These are phyloP conservation scores for Xylaria castorea DNA, from an alignment of 495 filamentous ascomycete species.

Conservation along the genomic window DNA sequence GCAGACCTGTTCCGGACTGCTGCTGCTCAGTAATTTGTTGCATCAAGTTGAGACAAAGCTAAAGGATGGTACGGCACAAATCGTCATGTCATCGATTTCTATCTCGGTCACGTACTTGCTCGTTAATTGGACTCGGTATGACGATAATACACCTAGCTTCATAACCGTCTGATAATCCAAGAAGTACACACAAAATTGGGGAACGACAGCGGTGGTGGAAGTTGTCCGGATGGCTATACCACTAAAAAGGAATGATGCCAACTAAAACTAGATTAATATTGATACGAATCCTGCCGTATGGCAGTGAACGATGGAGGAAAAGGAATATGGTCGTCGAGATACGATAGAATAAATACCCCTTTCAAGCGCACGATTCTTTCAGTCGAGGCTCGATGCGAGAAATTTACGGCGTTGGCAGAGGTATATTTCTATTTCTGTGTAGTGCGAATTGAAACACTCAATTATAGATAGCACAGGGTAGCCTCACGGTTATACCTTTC, in stretches of 20 bases:
- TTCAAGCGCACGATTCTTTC: background rate
- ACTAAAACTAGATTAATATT: conserved; percentile 23
- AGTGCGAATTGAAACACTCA: background rate
- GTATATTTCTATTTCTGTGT: background rate
- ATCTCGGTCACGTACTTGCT: background rate
- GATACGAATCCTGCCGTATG: background rate
- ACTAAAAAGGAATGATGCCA: background rate
- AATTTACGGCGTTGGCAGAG: background rate
- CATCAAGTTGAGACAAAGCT: background rate
- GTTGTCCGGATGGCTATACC: conserved; percentile 1
- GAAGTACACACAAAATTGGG: background rate
- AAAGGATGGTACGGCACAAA: background rate
- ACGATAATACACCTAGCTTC: background rate
- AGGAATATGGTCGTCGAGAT: conserved; percentile 6
- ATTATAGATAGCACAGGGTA: background rate
- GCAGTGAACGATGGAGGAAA: conserved; percentile 1
- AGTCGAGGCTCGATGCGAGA: background rate
- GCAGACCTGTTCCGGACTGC: conserved; percentile 51
- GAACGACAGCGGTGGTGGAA: conserved; percentile 6
- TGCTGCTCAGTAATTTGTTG: conserved; percentile 39
- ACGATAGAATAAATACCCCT: conserved; percentile 18
- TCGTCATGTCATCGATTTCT: background rate
- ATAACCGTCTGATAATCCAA: background rate
- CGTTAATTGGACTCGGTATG: background rate
- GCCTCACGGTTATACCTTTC: background rate